phyloP scores from a whole-genome alignment of 2,329 filamentous ascomycete genomes.

The Tetracladium maxilliforme region DNA sequence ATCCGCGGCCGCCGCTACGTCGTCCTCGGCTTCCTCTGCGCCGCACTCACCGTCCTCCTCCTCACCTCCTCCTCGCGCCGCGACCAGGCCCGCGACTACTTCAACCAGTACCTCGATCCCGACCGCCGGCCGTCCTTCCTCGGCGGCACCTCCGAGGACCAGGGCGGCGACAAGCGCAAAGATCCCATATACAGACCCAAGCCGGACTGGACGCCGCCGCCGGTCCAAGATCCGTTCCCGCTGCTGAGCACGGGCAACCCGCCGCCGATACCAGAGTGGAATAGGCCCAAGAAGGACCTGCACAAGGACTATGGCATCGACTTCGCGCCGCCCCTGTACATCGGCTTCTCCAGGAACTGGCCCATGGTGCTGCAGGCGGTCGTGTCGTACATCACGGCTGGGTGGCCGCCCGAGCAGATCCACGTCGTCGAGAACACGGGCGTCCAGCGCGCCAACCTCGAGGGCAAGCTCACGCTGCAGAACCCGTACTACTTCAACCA shows the following conservation, averaged over 20 bases:
- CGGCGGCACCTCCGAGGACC: not conserved
- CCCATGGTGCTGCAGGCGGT: conserved; percentile 38
- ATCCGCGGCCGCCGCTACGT: too few species aligned
- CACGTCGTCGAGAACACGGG: conserved; percentile 46
- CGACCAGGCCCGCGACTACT: not conserved
- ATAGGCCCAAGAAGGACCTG: conserved; percentile 20
- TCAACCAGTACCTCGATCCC: not conserved
- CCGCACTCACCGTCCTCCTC: not conserved
- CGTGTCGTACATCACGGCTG: conserved; percentile 40
- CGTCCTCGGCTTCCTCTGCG: not conserved
- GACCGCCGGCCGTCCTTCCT: not conserved
- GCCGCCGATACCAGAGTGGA: conserved; percentile 28
- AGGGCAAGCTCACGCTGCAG: conserved; percentile 29
- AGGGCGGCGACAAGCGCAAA: not conserved
- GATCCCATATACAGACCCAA: not conserved
- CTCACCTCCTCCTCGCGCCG: not conserved
- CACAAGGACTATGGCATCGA: conserved; percentile 22
- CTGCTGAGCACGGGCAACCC: conserved; percentile 10
- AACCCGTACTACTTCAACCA: conserved; percentile 44
- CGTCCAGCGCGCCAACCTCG: conserved; percentile 31
- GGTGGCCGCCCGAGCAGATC: conserved; percentile 41
- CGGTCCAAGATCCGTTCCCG: conserved; percentile 12
- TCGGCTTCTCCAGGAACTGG: conserved; percentile 44
- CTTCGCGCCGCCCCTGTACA: conserved; percentile 32
- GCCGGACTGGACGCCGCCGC: conserved; percentile 1